Base-by-base conservation (phyloP, 2,329 filamentous ascomycete species). In the Diaporthe sp. region DNA sequence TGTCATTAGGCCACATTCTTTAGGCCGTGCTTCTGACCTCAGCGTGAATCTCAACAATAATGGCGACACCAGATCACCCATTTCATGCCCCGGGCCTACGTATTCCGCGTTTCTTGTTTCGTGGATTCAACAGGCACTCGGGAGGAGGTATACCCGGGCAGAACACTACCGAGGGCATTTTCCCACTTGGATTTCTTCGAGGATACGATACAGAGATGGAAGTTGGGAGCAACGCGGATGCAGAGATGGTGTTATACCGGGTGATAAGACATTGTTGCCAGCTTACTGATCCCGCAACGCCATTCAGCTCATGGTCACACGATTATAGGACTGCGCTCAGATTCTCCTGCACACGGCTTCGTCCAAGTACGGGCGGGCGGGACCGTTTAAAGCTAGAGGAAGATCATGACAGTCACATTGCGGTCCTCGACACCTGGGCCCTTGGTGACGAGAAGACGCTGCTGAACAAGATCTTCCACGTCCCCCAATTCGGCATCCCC, bases 241-340 rank as follows among this genome's bases (percentile, higher is more conserved):
- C 57, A 25, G 4, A 20, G 22, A 15, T 20, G 34, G 2, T 60
- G 12, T 6, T 15, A 39, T 3, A 2, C 10, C 57, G 57, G 22
- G 57, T 17, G 2, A n/a, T 13, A 9, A n/a, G 13, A 3, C 57
- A 60, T 15, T 39, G 34, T 25, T 3, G 22, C 12, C 10, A 39
- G 34, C 2, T 9, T 1, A n/a, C 3, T 12, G 3, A 3, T 2
- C 31, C 37, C 22, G 34, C 60, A 47, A 65, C 60, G 9, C 60
- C 60, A 22, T 65, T 65, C 60, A 47, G 60, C 20, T 65, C 60
- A 15, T 65, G 60, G 60, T 13, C 60, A 12, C 42, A 47, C 28
- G 22, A 65, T 47, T 65, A 25, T 42, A 31, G 15, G 22, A 22
- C 22, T 15, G 42, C 60, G 10, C 25, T 65, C 9, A 0, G 1